Conservation (phyloP, 306 rosid genomes). For the Oxytropis ochrocephala region DNA sequence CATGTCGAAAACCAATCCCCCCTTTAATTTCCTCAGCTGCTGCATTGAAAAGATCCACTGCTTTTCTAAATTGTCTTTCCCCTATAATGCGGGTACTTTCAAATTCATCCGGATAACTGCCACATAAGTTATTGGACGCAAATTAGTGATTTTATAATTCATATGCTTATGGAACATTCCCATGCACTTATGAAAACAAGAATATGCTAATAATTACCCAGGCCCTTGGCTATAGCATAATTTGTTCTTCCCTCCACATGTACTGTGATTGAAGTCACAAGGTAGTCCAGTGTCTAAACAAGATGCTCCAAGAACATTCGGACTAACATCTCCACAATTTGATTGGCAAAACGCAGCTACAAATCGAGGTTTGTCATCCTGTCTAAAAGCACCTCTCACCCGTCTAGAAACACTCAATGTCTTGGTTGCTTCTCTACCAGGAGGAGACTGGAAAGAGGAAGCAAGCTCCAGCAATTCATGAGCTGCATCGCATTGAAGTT, state of each 20-base stretch:
- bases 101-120: constrained; percentile 90
- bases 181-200: constrained; percentile 5
- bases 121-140: constrained; percentile 13
- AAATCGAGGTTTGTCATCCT: constrained; percentile 58
- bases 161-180: not conserved
- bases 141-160: constrained; percentile 17
- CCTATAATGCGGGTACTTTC: constrained; percentile 92
- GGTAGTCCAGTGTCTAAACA: constrained; percentile 83
- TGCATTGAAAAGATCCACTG: constrained; percentile 61
- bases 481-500: constrained; percentile 34
- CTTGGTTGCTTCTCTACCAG: constrained; percentile 54
- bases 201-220: constrained; percentile 48
- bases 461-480: constrained; percentile 74
- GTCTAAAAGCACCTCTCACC: constrained; percentile 59
- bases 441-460: constrained; percentile 58
- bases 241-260: constrained; percentile 86
- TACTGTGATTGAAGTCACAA: constrained; percentile 94
- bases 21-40: constrained; percentile 69
- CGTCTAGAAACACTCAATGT: constrained; percentile 54
- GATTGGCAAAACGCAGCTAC: constrained; percentile 94
- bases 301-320: constrained; percentile 85
- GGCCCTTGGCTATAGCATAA: constrained; percentile 89
- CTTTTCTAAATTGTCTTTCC: constrained; percentile 75
- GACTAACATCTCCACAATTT: constrained; percentile 95
- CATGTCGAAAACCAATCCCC: constrained; percentile 66